These are phyloP conservation scores for Aquilaria sinensis DNA, from an alignment of 345 rosid genomes.

Conservation along the genomic window DNA sequence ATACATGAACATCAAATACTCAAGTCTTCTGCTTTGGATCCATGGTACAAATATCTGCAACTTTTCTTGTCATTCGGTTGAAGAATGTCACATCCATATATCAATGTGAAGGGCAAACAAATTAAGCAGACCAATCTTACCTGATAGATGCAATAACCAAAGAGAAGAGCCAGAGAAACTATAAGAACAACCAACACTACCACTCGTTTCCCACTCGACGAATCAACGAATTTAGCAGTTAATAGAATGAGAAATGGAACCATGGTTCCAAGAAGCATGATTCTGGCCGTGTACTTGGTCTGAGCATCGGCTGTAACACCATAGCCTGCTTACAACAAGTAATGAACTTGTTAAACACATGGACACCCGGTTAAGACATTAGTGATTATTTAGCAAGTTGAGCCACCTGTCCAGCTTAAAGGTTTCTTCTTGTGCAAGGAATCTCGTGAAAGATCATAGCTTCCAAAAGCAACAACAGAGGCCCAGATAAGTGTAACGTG, in stretches of 20 bases:
- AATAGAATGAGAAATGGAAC: conserved; percentile 39
- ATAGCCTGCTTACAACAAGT: conserved; percentile 24
- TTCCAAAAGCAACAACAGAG: conserved; percentile 36
- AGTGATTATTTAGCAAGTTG: too few relatives aligned
- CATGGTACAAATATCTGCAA: conserved; percentile 42
- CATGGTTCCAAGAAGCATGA: conserved; percentile 29
- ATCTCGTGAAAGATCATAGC: conserved; percentile 24
- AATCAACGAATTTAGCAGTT: conserved; percentile 22
- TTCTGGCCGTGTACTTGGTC: conserved; percentile 27
- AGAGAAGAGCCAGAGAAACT: conserved; percentile 20
- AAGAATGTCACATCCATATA: too few relatives aligned
- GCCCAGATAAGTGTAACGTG: conserved; percentile 39
- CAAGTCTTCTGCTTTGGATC: conserved; percentile 37
- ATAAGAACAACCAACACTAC: conserved; percentile 27
- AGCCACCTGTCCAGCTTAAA: conserved; percentile 28
- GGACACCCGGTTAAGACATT: too few relatives aligned
- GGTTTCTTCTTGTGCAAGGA: conserved; percentile 7
- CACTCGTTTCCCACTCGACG: conserved; percentile 17
- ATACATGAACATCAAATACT: conserved; percentile 21
- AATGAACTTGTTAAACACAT: too few relatives aligned
- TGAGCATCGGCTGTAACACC: conserved; percentile 35
- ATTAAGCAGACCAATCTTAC: conserved; percentile 11
- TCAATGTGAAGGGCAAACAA: too few relatives aligned
- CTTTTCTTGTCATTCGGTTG: background rate
- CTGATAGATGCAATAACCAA: conserved; percentile 34